Evolutionary conservation across 768 basidiomycete species (phyloP), one percentile per base, ranked within the genome.

Genomic region (Mycena polygramma): DNA sequence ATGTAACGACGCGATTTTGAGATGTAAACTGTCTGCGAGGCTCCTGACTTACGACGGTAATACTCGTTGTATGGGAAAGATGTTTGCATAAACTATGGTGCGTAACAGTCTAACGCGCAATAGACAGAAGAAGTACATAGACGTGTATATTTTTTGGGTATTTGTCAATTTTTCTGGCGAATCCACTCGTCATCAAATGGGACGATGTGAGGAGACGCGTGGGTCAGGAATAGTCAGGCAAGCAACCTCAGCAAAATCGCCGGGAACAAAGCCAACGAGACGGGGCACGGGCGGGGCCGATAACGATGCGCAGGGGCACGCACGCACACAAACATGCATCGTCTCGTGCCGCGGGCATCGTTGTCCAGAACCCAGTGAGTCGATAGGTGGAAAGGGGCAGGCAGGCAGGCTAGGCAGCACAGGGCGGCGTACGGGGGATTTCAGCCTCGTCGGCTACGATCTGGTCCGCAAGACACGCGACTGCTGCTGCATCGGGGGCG

Each of bases 101-200:
- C 55, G 24, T 45, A 30, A 30, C 30, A 30, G 37, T 30, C 54
- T 63, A 26, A 30, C 55, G 64, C 46, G 46, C 37, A 49, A 24
- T 20, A 41, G 55, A 57, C 37, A 54, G n/a, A 26, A 59, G 20
- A 57, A 43, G 26, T 66, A 71, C 64, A 66, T 66, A 58, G 64
- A 30, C 30, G 30, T 30, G 30, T 30, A 36, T 52, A 19, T 69
- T 52, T 70, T 69, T 65, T 55, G 10, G 14, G 41, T 35, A 13
- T 66, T 70, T 66, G 59, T 57, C 61, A 36, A 49, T 61, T 71
- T n/a, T 70, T 66, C 58, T 66, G 58, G 69, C 69, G 64, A 62
- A 66, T 66, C 57, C 64, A 55, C 20, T 35, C 64, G 57, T 24
- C 46, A 41, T 70, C 62, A 63, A 57, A 54, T 14, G 30, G 24